A percentile compares a stretch with the other conserved stretches of the same genome.
Evolutionary conservation across 495 filamentous ascomycete species (phyloP).

Genomic region (Aspergillus egyptiacus): DNA sequence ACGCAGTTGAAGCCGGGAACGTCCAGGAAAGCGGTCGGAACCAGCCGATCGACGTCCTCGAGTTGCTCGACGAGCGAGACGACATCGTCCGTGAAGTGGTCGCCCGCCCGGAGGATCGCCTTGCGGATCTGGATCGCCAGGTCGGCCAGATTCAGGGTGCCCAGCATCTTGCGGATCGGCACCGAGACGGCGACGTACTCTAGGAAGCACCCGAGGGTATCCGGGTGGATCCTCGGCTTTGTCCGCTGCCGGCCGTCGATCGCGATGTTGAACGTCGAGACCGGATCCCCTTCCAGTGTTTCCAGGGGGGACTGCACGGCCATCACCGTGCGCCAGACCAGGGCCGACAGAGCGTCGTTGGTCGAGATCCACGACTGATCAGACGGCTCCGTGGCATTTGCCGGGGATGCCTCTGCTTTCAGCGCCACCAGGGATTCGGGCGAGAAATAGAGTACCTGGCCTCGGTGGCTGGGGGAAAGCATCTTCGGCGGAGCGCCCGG

Average conservation of each 20-base stretch:
- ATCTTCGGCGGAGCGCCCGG: constrained; percentile 29
- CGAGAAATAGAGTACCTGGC: constrained; percentile 29
- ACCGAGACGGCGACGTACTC: constrained; percentile 20
- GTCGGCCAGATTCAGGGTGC: constrained; percentile 16
- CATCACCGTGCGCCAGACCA: constrained; percentile 39
- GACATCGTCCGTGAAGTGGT: constrained; percentile 20
- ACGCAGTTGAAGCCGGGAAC: constrained; percentile 29
- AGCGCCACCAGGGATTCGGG: constrained; percentile 22
- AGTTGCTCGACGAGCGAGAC: constrained; percentile 20
- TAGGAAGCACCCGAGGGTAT: constrained; percentile 30
- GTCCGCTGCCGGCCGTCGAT: constrained; percentile 29
- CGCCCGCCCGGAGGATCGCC: constrained; percentile 24
- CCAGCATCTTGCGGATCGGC: constrained; percentile 17
- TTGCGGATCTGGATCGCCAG: constrained; percentile 29
- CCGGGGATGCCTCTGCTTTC: constrained; percentile 30
- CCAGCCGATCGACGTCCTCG: constrained; percentile 25
- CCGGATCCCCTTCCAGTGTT: constrained; percentile 23
- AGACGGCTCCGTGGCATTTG: constrained; percentile 21
- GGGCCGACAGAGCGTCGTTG: constrained; percentile 35
- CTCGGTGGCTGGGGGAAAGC: constrained; percentile 22
- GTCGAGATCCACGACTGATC: constrained; percentile 31
- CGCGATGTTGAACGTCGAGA: constrained; percentile 29
- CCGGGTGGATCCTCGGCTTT: constrained; percentile 25
- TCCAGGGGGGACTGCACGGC: constrained; percentile 27
- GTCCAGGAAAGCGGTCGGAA: constrained; percentile 30